These are phyloP conservation scores for Curvularia verruculosa DNA, from an alignment of 2,329 filamentous ascomycete species.

Conservation along the genomic window DNA sequence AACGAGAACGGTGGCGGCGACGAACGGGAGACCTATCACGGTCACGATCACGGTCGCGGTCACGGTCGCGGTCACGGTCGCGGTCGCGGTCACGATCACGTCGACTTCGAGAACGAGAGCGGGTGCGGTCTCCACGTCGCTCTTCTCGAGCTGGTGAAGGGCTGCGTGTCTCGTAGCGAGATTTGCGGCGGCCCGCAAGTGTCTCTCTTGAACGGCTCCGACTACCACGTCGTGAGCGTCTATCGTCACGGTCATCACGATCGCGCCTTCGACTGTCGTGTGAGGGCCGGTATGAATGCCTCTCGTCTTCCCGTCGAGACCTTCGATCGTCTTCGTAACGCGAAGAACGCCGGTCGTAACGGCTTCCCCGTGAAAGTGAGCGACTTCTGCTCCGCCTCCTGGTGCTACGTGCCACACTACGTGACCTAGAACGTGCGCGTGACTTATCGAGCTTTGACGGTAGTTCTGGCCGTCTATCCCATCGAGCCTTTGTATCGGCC, in stretches of 20 bases:
- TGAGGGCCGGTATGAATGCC: constrained; percentile 35
- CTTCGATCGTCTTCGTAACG: constrained; percentile 32
- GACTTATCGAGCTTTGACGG: constrained; percentile 30
- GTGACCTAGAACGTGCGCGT: constrained; percentile 40
- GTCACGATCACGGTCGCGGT: constrained; percentile 16
- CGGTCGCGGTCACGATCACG: constrained; percentile 25
- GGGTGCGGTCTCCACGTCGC: constrained; percentile 34
- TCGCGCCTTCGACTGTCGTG: constrained; percentile 31
- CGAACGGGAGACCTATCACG: constrained; percentile 26
- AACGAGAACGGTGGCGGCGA: constrained; percentile 30
- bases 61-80: constrained; percentile 11
- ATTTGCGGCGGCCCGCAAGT: constrained; percentile 36
- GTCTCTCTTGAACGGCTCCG: constrained; percentile 42
- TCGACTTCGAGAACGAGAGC: constrained; percentile 30
- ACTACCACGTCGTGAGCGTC: constrained; percentile 33
- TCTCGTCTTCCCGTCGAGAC: constrained; percentile 33
- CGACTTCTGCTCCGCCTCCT: constrained; percentile 40
- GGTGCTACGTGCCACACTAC: constrained; percentile 34
- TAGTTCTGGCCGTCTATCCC: constrained; percentile 35
- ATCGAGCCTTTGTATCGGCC: constrained; percentile 28
- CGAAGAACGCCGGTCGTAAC: constrained; percentile 36
- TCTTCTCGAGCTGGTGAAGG: constrained; percentile 31
- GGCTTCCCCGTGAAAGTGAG: constrained; percentile 43
- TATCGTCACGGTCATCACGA: constrained; percentile 32
- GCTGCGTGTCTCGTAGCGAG: constrained; percentile 37